Evolutionary conservation across 768 basidiomycete genomes (phyloP).

Genomic region (Cystofilobasidium bisporidii): DNA sequence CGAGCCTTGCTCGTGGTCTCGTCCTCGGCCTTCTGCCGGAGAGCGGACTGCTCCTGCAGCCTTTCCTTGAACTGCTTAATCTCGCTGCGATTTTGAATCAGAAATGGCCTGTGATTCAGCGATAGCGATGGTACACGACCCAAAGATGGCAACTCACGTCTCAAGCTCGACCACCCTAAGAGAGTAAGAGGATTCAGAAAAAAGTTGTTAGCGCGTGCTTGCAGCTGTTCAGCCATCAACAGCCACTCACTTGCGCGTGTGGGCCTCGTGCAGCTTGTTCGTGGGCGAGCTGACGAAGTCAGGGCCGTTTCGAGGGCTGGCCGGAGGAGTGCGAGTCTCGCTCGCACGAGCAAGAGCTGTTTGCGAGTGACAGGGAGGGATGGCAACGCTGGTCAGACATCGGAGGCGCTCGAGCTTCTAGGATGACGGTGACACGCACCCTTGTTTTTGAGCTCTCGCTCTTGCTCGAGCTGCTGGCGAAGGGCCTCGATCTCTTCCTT

Average conservation of each 20-base stretch:
- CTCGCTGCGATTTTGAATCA: slow-evolving; percentile 1
- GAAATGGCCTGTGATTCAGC: no score
- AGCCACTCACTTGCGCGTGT: slow-evolving; percentile 17
- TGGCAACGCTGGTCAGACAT: no score
- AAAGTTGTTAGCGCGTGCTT: no score
- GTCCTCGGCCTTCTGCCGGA: neutral
- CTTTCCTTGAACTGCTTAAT: neutral
- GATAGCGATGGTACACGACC: neutral
- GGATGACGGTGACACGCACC: neutral
- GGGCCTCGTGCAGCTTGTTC: slow-evolving; percentile 20
- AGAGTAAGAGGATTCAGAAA: neutral
- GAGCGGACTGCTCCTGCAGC: neutral
- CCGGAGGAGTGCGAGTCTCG: slow-evolving; percentile 10
- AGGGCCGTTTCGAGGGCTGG: slow-evolving; percentile 2
- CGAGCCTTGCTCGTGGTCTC: slow-evolving; percentile 15
- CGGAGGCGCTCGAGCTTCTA: neutral
- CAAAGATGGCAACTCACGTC: slow-evolving; percentile 14
- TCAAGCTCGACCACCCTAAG: slow-evolving; percentile 18
- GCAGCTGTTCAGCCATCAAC: no score
- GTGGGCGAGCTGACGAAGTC: slow-evolving; percentile 14
- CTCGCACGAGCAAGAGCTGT: slow-evolving; percentile 10
- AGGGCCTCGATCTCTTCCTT: neutral
- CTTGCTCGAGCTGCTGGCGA: slow-evolving; percentile 11
- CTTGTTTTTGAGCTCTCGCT: slow-evolving; percentile 18
- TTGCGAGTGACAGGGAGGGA: no score